Base-by-base conservation (phyloP, 2,329 filamentous ascomycete species). In the Emericellopsis atlantica region DNA sequence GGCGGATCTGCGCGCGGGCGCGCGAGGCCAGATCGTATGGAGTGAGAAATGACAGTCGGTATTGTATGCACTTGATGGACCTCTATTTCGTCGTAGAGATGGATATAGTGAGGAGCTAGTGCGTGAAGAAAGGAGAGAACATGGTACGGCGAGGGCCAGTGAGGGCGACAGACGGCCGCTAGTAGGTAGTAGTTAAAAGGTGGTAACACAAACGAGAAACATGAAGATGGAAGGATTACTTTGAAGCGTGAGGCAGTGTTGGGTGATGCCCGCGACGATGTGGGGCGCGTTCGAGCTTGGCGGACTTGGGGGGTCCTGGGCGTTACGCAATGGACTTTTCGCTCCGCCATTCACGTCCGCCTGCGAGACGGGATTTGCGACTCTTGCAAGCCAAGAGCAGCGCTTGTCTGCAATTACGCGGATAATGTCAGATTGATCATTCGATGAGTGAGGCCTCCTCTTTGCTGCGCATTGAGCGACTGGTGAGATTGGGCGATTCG, bases 1-100 rank as follows among this genome's bases (percentile, higher is more conserved):
- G 51, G 43, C 10, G 16, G 32, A 14, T 9, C 10, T 21, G 18
- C 36, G 18, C 36, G 15, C 36, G 36, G 21, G 16, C 26, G 36
- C 18, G 36, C 36, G 36, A 8, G 32, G 32, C 32, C 9, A 35
- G 14, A 24, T 18, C 8, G 37, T n/a, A 10, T 24, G 5, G 24
- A 26, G 12, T 2, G 37, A 32, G 29, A 32, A 24, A 11, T 4
- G 32, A 14, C n/a, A 21, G 32, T 21, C 32, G 32, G 9, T 8
- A 15, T 15, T 9, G n/a, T 6, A 10, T 35, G 9, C 9, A 9
- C 26, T 9, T 29, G 26, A 3, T 29, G 26, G 9, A 9, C 9
- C 12, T 29, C 26, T 29, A 9, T 29, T 12, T 29, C 26, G 26
- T 29, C 26, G 4, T 7, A 9, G 26, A 9, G 4, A 12, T 12